Evolutionary conservation across 208 protist species (phyloP).

Genomic region (Acanthamoeba rhysodes): DNA sequence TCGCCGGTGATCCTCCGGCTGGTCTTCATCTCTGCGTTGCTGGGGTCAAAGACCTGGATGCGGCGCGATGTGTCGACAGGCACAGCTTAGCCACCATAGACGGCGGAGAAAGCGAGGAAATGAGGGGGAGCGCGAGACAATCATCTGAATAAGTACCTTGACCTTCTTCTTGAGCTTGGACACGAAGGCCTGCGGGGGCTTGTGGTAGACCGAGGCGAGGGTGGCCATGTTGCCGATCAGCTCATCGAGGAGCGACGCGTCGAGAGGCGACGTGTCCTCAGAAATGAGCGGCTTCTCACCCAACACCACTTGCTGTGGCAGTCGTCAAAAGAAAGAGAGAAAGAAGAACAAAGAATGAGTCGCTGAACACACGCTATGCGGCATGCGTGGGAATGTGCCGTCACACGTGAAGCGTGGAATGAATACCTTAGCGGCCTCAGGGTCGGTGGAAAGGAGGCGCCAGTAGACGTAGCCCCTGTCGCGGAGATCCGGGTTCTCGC

Average conservation of each 20-base stretch:
- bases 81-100: background rate
- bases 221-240: constrained; percentile 90
- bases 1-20: constrained; percentile 1
- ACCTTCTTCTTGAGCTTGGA: constrained; percentile 82
- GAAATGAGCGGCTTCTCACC: constrained; percentile 94
- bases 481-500: constrained; percentile 98
- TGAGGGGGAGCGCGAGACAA: too few species aligned
- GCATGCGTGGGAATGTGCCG: background rate
- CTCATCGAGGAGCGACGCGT: constrained; percentile 95
- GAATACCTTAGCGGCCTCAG: constrained; percentile 95
- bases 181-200: constrained; percentile 96
- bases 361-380: background rate
- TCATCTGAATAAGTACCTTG: background rate
- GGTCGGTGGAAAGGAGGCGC: constrained; percentile 98
- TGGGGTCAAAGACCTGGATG: constrained; percentile 26
- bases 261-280: constrained; percentile 95
- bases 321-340: background rate
- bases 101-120: constrained; percentile 14
- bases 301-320: constrained; percentile 91
- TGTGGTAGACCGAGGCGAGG: constrained; percentile 97
- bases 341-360: background rate
- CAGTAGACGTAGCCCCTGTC: constrained; percentile 99
- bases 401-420: background rate
- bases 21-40: constrained; percentile 50
- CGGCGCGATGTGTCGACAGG: background rate